phyloP scores from a whole-genome alignment of 2,329 filamentous ascomycete species.

The Didymellaceae sp. region DNA sequence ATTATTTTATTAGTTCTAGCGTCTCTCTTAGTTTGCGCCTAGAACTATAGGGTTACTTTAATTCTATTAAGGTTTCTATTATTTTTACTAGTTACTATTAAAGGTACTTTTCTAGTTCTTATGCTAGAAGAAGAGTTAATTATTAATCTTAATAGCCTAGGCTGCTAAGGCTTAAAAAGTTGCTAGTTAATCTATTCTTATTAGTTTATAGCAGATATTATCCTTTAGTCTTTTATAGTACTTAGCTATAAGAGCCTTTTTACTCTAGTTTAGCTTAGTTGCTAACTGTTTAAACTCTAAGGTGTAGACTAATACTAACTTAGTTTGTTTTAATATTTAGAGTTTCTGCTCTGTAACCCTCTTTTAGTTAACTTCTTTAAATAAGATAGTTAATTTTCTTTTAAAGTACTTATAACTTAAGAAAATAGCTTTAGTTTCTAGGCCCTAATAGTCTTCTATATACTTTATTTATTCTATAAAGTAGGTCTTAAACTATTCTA shows the following conservation, averaged over 20 bases:
- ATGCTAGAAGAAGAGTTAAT: background rate
- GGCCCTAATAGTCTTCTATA: background rate
- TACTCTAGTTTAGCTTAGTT: background rate
- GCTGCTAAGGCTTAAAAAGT: background rate
- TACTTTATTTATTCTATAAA: background rate
- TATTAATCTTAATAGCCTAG: background rate
- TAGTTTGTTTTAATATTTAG: background rate
- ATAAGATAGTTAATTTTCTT: background rate
- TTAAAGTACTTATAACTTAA: no score
- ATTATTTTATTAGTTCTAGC: background rate
- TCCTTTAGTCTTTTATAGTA: background rate
- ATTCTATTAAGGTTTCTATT: background rate
- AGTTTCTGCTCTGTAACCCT: background rate
- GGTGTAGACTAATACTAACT: background rate
- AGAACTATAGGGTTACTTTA: background rate
- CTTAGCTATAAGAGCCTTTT: background rate
- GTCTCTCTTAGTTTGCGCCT: background rate
- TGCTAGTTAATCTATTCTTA: background rate
- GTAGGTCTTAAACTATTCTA: background rate
- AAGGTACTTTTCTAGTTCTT: background rate
- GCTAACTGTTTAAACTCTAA: background rate
- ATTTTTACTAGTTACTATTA: background rate
- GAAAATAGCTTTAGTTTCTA: background rate
- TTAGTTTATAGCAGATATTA: background rate
- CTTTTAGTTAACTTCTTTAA: background rate